Evolutionary conservation across 78 protist species (phyloP), one percentile per base, ranked within the genome.

Genomic region (Pigoraptor vietnamica): DNA sequence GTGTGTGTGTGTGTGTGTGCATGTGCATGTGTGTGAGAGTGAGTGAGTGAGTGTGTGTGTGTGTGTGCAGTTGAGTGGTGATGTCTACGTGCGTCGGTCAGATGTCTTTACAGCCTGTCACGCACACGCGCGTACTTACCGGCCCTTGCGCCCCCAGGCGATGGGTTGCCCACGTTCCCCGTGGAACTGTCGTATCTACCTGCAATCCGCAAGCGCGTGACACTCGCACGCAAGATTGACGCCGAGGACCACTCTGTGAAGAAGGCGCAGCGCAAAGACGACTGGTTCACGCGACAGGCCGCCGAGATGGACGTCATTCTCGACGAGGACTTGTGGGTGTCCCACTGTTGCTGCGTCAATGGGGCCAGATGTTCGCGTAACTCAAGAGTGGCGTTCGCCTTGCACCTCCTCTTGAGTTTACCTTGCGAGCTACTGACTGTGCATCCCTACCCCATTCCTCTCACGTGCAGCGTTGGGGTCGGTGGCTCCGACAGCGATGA

Each of bases 321-420:
- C 81, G 93, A 92, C 40, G 93, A 92, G 56, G 56, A 40, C 14
- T 40, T 40, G 56, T 89, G n/a, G n/a, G n/a, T n/a, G n/a, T n/a
- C n/a, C n/a, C n/a, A n/a, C n/a, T n/a, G n/a, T n/a, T n/a, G n/a
- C n/a, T n/a, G n/a, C n/a, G n/a, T n/a, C n/a, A n/a, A n/a, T n/a
- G n/a, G n/a, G n/a, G n/a, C n/a, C n/a, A n/a, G n/a, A n/a, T n/a
- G n/a, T n/a, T n/a, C n/a, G n/a, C n/a, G n/a, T n/a, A n/a, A n/a
- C n/a, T n/a, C n/a, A n/a, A n/a, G n/a, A n/a, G n/a, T n/a, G n/a
- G n/a, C n/a, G n/a, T n/a, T n/a, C n/a, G n/a, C n/a, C n/a, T n/a
- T n/a, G n/a, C n/a, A n/a, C n/a, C n/a, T n/a, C n/a, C n/a, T n/a
- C n/a, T n/a, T n/a, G n/a, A n/a, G n/a, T n/a, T n/a, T n/a, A n/a